These are phyloP conservation scores for Hypoxylon lienhwacheense DNA, from an alignment of 495 filamentous ascomycete genomes.

Conservation along the genomic window DNA sequence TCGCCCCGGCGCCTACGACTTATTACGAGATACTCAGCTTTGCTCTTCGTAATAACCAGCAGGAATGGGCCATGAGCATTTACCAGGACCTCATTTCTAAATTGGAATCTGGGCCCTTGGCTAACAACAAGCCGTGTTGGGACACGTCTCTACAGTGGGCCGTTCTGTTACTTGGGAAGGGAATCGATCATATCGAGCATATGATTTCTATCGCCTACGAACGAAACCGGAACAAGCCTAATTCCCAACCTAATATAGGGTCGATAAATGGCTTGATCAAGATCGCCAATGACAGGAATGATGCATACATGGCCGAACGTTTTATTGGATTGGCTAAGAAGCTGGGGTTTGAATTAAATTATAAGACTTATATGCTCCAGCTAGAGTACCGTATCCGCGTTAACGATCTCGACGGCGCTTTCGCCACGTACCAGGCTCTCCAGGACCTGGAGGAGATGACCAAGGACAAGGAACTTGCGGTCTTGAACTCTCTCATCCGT, in stretches of 20 bases:
- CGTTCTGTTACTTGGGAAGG: conserved; percentile 64
- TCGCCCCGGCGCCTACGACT: conserved; percentile 45
- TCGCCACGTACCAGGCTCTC: conserved; percentile 62
- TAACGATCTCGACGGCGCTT: conserved; percentile 67
- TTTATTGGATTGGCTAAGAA: conserved; percentile 66
- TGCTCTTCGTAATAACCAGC: conserved; percentile 55
- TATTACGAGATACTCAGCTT: conserved; percentile 58
- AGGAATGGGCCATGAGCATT: conserved; percentile 64
- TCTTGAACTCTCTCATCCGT: conserved; percentile 75
- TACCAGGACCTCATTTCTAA: conserved; percentile 58
- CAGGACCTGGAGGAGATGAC: conserved; percentile 52
- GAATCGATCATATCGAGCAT: conserved; percentile 67
- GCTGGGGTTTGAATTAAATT: conserved; percentile 63
- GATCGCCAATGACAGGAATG: conserved; percentile 67
- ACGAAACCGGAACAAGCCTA: conserved; percentile 44
- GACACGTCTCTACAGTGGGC: conserved; percentile 77
- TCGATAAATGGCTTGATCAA: conserved; percentile 77
- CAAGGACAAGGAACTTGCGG: conserved; percentile 59
- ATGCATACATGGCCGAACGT: conserved; percentile 72
- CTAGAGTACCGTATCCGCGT: conserved; percentile 72
- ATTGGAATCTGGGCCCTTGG: conserved; percentile 39
- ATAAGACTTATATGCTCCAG: conserved; percentile 69
- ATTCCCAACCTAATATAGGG: conserved; percentile 60
- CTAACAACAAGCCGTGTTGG: conserved; percentile 55
- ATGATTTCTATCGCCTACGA: conserved; percentile 66